phyloP scores from a whole-genome alignment of 2,329 filamentous ascomycete genomes.

The Fusarium paranaense region DNA sequence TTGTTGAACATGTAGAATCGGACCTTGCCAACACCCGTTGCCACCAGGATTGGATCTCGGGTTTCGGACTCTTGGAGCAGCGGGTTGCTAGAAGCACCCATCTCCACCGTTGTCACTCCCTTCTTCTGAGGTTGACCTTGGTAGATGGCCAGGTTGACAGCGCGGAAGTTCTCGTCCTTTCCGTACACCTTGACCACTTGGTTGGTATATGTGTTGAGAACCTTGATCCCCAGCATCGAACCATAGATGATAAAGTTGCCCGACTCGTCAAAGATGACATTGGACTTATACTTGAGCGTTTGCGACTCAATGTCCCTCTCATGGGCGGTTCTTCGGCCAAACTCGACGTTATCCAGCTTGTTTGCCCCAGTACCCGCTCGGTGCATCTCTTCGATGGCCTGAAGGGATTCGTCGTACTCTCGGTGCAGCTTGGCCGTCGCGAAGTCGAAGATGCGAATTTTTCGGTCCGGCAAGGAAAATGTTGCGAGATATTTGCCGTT shows the following conservation, averaged over 20 bases:
- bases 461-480: constrained; percentile 92
- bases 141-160: constrained; percentile 86
- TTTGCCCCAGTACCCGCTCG: constrained; percentile 87
- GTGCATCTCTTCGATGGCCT: constrained; percentile 93
- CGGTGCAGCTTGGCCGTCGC: constrained; percentile 86
- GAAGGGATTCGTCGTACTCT: constrained; percentile 94
- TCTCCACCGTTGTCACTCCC: constrained; percentile 90
- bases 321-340: constrained; percentile 85
- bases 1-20: constrained; percentile 99
- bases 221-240: constrained; percentile 91
- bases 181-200: constrained; percentile 91
- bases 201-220: constrained; percentile 96
- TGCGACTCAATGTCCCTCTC: constrained; percentile 87
- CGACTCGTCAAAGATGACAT: constrained; percentile 95
- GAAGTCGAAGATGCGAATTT: constrained; percentile 95
- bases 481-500: constrained; percentile 88
- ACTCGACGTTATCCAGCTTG: constrained; percentile 90
- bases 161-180: constrained; percentile 87
- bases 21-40: constrained; percentile 85
- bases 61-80: constrained; percentile 91
- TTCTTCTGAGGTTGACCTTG: constrained; percentile 97
- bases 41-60: constrained; percentile 88
- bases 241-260: constrained; percentile 96
- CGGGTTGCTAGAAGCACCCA: constrained; percentile 96
- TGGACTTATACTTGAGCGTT: constrained; percentile 75